Evolutionary conservation across 768 basidiomycete species (phyloP).

Genomic region (Lentinula aciculospora): DNA sequence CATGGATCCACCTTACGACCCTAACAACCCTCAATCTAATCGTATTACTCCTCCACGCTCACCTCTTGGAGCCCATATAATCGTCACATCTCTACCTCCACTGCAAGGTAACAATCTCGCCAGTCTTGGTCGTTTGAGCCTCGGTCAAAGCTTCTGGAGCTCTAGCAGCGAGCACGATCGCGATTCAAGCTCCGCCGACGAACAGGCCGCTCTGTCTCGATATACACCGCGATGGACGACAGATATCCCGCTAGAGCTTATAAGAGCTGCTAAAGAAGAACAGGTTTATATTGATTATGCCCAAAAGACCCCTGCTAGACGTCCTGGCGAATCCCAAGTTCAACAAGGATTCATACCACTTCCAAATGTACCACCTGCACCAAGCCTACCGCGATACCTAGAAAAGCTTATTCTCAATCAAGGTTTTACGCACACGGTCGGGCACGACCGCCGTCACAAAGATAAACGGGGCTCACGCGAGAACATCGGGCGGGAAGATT

Average conservation of each 20-base stretch:
- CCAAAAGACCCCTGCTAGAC: conserved; percentile 16
- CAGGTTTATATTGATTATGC: conserved; percentile 56
- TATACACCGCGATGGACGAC: conserved; percentile 55
- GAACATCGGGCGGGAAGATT: not conserved
- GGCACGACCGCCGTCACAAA: not conserved
- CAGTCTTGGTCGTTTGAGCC: not conserved
- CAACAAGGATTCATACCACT: conserved; percentile 41
- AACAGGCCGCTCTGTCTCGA: conserved; percentile 1
- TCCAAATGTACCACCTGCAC: conserved; percentile 84
- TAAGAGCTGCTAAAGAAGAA: conserved; percentile 78
- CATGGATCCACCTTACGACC: not conserved
- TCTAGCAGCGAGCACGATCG: conserved; percentile 3
- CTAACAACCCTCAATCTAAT: not conserved
- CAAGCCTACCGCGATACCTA: conserved; percentile 81
- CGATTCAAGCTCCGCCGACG: not conserved
- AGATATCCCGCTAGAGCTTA: conserved; percentile 71
- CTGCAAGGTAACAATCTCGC: not conserved
- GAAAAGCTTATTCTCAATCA: conserved; percentile 90
- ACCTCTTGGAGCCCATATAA: not conserved
- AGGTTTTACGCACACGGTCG: not conserved
- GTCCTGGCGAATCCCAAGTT: conserved; percentile 16
- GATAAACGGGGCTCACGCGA: conserved; percentile 28
- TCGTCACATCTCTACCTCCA: not conserved
- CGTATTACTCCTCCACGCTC: not conserved
- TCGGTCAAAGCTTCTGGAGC: conserved; percentile 3